Percentiles rank a stretch among this genome's conserved stretches.
Evolutionary conservation across 148 eudicot genomes (phyloP).

Genomic region (Diospyros kaki): DNA sequence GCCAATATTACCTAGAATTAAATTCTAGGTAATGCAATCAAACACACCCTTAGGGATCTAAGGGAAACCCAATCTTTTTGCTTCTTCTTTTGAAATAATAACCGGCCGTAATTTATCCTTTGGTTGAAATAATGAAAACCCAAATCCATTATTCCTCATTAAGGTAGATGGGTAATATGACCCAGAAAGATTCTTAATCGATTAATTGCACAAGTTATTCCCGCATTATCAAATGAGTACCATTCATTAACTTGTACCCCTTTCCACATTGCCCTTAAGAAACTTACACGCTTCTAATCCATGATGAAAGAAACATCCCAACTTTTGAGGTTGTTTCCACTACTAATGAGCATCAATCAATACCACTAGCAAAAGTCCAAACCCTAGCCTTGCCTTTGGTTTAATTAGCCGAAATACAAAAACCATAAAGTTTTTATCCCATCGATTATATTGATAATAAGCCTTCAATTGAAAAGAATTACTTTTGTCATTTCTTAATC

Average conservation of each 20-base stretch:
- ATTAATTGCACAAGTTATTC: too few relatives aligned
- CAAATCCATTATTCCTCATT: too few relatives aligned
- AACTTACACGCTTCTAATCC: background rate
- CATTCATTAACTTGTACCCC: background rate
- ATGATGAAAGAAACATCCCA: conserved; percentile 5
- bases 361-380: conserved; percentile 14
- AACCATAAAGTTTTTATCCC: background rate
- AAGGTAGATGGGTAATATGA: too few relatives aligned
- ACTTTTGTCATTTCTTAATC: too few relatives aligned
- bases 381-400: background rate
- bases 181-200: too few relatives aligned
- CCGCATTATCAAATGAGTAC: background rate
- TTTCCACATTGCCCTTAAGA: background rate
- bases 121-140: too few relatives aligned
- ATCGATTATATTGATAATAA: background rate
- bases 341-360: conserved; percentile 10
- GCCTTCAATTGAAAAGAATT: background rate
- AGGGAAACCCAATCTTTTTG: too few relatives aligned
- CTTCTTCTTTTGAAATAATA: too few relatives aligned
- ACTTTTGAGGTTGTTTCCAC: conserved; percentile 16
- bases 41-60: too few relatives aligned
- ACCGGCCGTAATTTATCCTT: too few relatives aligned
- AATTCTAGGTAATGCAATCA: too few relatives aligned
- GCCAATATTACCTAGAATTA: too few relatives aligned
- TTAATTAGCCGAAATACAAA: background rate